These are phyloP conservation scores for Exophiala sideris DNA, from an alignment of 2,329 filamentous ascomycete species.

Conservation along the genomic window DNA sequence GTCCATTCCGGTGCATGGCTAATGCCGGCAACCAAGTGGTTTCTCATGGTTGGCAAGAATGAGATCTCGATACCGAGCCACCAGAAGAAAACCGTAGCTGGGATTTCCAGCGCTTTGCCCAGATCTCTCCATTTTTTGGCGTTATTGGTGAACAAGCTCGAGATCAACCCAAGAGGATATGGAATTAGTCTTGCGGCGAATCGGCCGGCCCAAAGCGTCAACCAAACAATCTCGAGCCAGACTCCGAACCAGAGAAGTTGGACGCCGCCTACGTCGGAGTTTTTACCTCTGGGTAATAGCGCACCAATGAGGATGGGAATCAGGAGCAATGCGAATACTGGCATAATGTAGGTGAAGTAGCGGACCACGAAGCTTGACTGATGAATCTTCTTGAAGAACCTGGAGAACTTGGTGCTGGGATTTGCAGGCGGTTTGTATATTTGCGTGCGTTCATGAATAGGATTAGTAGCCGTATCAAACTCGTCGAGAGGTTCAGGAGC, in stretches of 20 bases:
- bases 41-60: slow-evolving; percentile 76
- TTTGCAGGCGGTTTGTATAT: slow-evolving; percentile 63
- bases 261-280: slow-evolving; percentile 69
- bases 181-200: slow-evolving; percentile 65
- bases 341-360: slow-evolving; percentile 69
- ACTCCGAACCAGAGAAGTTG: slow-evolving; percentile 86
- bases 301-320: slow-evolving; percentile 66
- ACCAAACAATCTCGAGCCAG: slow-evolving; percentile 92
- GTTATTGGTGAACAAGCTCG: slow-evolving; percentile 78
- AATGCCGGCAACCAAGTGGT: slow-evolving; percentile 57
- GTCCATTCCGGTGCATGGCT: slow-evolving; percentile 65
- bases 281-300: slow-evolving; percentile 49
- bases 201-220: slow-evolving; percentile 77
- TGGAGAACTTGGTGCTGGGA: slow-evolving; percentile 59
- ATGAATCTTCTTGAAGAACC: slow-evolving; percentile 63
- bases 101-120: slow-evolving; percentile 78
- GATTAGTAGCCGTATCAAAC: slow-evolving; percentile 65
- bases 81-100: slow-evolving; percentile 87
- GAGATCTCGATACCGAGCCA: slow-evolving; percentile 81
- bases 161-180: slow-evolving; percentile 58
- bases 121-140: slow-evolving; percentile 92
- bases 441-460: slow-evolving; percentile 63
- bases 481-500: slow-evolving; percentile 60
- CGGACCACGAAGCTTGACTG: slow-evolving; percentile 64
- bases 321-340: slow-evolving; percentile 61